Base-by-base conservation (phyloP, 176 grass and related monocot genomes). In the Tillandsia fasciculata region DNA sequence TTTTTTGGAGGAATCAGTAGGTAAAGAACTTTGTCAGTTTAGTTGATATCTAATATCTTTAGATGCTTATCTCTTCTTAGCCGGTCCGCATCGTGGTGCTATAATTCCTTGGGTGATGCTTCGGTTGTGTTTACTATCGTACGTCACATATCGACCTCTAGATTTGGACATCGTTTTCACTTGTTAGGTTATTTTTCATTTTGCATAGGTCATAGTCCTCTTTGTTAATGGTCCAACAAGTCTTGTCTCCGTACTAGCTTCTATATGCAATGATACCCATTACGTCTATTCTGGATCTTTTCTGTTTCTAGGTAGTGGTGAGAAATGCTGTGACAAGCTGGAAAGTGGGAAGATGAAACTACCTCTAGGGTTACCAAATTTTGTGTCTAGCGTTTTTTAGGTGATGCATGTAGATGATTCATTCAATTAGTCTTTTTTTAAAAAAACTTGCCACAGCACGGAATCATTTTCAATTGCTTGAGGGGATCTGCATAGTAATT, bases 41-140 rank as follows among this genome's bases (percentile, higher is more conserved):
- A 86, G 72, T 88, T 79, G 79, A 78, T 67, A 82, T 81, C 67
- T 48, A 59, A 24, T 83, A 74, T 79, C 64, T 83, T 77, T 83
- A 81, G 77, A 69, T 88, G 83, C 80, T 81, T 81, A 74, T 86
- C 86, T 83, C 72, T 80, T 81, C 82, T 28, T 78, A 71, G 69
- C 47, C 76, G 82, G 80, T 67, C 77, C 77, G 58, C 47, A 76
- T 51, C 66, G 68, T 51, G 52, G 12, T 83, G 75, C 75, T 73
- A 77, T 63, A 74, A 56, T 80, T 50, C 79, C 63, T 79, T 52
- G 68, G 58, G 71, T 74, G 84, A 77, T 82, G 72, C 71, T 73
- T 65, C 70, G 29, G 71, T 79, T 2, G 47, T 75, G 79, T 92
- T 78, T 83, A 64, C 53, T 83, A 71, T 78, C 80, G 52, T 73